Conservation (phyloP, 345 rosid species). For the Arabis hirsuta region DNA sequence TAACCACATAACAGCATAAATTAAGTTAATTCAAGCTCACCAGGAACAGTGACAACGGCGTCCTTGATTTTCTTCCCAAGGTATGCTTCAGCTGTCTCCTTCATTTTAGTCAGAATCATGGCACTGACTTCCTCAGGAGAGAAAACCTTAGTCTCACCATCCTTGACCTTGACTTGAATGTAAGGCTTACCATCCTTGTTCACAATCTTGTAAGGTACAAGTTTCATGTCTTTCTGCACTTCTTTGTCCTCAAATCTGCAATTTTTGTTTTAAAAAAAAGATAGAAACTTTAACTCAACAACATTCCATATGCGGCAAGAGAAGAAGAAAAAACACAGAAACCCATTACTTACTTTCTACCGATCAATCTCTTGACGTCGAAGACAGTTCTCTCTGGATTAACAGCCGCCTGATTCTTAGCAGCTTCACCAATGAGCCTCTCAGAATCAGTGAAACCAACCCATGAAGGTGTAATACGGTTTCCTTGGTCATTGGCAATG, state of each 20-base stretch:
- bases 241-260: conserved; percentile 87
- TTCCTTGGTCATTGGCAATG: conserved; percentile 98
- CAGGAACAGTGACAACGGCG: conserved; percentile 98
- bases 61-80: conserved; percentile 99
- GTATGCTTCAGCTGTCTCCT: conserved; percentile 98
- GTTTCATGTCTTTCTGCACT: conserved; percentile 93
- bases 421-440: conserved; percentile 97
- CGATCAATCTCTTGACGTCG: conserved; percentile 93
- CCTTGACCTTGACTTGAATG: conserved; percentile 86
- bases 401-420: conserved; percentile 94
- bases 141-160: conserved; percentile 94
- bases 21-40: conserved; percentile 45
- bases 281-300: conserved; percentile 2
- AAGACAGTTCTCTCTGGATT: conserved; percentile 87
- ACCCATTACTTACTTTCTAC: conserved; percentile 68
- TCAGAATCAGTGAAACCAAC: conserved; percentile 92
- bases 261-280: conserved; percentile 1
- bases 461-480: conserved; percentile 98
- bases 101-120: conserved; percentile 89
- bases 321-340: neutral
- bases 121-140: conserved; percentile 97
- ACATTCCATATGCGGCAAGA: neutral
- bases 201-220: conserved; percentile 88
- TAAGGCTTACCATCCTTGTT: conserved; percentile 94
- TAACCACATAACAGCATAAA: neutral